These are phyloP conservation scores for Persicaria maculosa DNA, from an alignment of 148 eudicot species.

Conservation along the genomic window DNA sequence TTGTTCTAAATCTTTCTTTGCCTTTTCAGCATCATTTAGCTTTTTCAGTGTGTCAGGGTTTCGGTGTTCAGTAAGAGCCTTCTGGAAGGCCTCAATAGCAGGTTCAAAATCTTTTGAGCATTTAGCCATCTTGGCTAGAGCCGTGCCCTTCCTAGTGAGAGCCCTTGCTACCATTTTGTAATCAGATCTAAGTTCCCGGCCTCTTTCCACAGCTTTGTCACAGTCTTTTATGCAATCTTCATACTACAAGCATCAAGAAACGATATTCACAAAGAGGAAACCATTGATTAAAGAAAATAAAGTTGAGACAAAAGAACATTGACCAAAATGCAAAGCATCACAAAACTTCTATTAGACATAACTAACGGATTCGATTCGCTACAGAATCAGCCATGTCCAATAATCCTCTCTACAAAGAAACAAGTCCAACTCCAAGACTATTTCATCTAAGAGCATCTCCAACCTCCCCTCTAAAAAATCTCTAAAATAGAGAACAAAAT, in stretches of 20 bases:
- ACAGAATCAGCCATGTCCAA: not conserved
- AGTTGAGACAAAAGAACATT: not conserved
- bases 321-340: not conserved
- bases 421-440: not conserved
- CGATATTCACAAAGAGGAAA: not conserved
- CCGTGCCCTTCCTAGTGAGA: conserved; percentile 87
- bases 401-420: not conserved
- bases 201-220: conserved; percentile 94
- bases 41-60: conserved; percentile 91
- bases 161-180: conserved; percentile 96
- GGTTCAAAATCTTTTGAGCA: conserved; percentile 70
- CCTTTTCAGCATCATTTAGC: conserved; percentile 87
- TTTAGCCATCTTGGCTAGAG: conserved; percentile 78
- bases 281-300: not conserved
- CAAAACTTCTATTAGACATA: not conserved
- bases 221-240: conserved; percentile 91
- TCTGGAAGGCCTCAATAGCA: conserved; percentile 90
- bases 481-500: too few relatives aligned
- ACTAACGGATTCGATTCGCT: not conserved
- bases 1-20: conserved; percentile 91
- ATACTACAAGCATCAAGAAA: conserved; percentile 31
- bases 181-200: conserved; percentile 88
- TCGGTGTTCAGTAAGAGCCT: conserved; percentile 94
- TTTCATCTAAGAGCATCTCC: too few relatives aligned
- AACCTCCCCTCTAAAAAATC: too few relatives aligned